Conservation (phyloP, 345 rosid species). For the rapeseed (Brassica napus) region DNA sequence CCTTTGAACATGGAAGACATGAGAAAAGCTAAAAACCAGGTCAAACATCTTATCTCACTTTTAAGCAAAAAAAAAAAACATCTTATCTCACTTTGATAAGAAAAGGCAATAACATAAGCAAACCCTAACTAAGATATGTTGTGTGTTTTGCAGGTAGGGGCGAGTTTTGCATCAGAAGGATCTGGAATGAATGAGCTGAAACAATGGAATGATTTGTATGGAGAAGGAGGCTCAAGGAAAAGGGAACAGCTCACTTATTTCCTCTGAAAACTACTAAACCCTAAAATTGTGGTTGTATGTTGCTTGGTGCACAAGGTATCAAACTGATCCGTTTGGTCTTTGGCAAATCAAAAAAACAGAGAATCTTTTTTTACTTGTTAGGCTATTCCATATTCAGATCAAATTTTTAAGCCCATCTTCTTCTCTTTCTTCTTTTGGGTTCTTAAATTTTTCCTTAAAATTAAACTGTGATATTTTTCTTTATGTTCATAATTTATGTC, state of each 20-base stretch:
- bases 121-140: constrained; percentile 6
- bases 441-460: neutral
- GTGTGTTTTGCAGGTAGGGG: constrained; percentile 60
- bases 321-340: constrained; percentile 18
- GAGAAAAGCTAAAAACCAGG: constrained; percentile 95
- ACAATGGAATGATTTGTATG: constrained; percentile 88
- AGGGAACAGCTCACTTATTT: constrained; percentile 81
- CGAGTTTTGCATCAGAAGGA: constrained; percentile 88
- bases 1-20: constrained; percentile 87
- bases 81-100: neutral
- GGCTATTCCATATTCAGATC: constrained; percentile 19
- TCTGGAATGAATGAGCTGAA: constrained; percentile 75
- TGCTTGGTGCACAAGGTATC: constrained; percentile 27
- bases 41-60: constrained; percentile 24
- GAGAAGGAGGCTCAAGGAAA: constrained; percentile 96
- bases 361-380: constrained; percentile 18
- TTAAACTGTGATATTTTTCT: neutral
- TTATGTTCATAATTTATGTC: constrained; percentile 20
- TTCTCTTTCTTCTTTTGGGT: neutral
- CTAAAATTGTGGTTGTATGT: neutral
- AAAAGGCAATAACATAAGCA: neutral
- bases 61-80: neutral
- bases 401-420: neutral
- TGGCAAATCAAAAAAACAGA: constrained; percentile 7
- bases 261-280: constrained; percentile 47